Conservation (phyloP, 306 rosid genomes). For the Fagus sylvatica region DNA sequence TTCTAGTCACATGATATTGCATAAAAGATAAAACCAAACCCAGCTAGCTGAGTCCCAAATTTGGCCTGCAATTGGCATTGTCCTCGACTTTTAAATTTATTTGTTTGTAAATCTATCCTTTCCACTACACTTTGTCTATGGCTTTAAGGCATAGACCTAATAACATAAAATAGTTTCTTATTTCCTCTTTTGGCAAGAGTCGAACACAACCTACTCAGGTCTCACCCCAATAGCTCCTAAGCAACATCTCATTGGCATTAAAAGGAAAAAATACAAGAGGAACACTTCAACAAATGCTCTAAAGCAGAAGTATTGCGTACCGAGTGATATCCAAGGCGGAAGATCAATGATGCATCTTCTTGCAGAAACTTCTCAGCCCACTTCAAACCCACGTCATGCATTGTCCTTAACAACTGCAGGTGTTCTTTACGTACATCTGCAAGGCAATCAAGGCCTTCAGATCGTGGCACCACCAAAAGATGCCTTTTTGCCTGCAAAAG, state of each 20-base stretch:
- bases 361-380: constrained; percentile 75
- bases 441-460: constrained; percentile 61
- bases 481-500: constrained; percentile 70
- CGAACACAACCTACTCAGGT: background rate
- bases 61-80: background rate
- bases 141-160: background rate
- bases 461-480: constrained; percentile 63
- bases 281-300: background rate
- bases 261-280: background rate
- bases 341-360: constrained; percentile 63
- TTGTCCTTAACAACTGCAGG: constrained; percentile 56
- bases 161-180: background rate
- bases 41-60: background rate
- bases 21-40: background rate
- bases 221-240: background rate
- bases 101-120: background rate
- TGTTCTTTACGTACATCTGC: constrained; percentile 55
- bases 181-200: background rate
- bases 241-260: background rate
- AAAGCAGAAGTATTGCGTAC: constrained; percentile 38
- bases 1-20: background rate
- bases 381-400: constrained; percentile 74
- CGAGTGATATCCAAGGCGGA: constrained; percentile 89
- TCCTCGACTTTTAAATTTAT: background rate
- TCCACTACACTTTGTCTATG: background rate